Evolutionary conservation across 768 basidiomycete genomes (phyloP).

Genomic region (Russula virescens): DNA sequence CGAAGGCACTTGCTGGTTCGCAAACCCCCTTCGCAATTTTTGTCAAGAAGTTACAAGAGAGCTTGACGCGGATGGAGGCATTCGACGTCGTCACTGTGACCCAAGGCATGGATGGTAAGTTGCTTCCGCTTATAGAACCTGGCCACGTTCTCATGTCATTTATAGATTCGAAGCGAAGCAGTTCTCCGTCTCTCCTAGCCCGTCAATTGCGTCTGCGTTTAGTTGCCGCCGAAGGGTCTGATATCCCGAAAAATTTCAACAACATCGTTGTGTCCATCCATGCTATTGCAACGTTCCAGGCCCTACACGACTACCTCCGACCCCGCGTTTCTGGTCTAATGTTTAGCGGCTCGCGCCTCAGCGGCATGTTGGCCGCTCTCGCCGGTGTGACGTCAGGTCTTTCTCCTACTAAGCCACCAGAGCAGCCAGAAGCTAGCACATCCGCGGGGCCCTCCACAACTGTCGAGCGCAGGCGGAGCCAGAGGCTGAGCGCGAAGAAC

Average conservation of each 20-base stretch:
- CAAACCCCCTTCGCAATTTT: slow-evolving; percentile 68
- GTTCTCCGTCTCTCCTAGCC: slow-evolving; percentile 86
- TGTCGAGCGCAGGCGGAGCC: slow-evolving; percentile 67
- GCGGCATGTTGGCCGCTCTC: slow-evolving; percentile 88
- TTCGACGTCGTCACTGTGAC: slow-evolving; percentile 92
- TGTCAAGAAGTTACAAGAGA: slow-evolving; percentile 95
- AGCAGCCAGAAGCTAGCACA: slow-evolving; percentile 23
- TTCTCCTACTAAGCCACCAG: slow-evolving; percentile 16
- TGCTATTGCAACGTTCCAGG: slow-evolving; percentile 97
- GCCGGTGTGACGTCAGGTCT: slow-evolving; percentile 44
- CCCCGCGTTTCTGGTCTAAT: slow-evolving; percentile 78
- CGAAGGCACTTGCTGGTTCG: slow-evolving; percentile 37
- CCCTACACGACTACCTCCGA: slow-evolving; percentile 91
- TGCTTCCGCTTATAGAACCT: background rate
- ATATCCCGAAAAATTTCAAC: slow-evolving; percentile 78
- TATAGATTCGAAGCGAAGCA: slow-evolving; percentile 75
- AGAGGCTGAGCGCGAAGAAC: slow-evolving; percentile 73
- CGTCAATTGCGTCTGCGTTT: slow-evolving; percentile 86
- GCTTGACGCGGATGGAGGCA: slow-evolving; percentile 88
- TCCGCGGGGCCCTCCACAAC: slow-evolving; percentile 21
- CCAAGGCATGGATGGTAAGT: slow-evolving; percentile 72
- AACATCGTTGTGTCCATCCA: slow-evolving; percentile 97
- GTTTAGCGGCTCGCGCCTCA: slow-evolving; percentile 57
- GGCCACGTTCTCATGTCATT: background rate
- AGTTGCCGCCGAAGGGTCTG: slow-evolving; percentile 83